Conservation (phyloP, 2,329 filamentous ascomycete species). For the Diaporthe sp. region DNA sequence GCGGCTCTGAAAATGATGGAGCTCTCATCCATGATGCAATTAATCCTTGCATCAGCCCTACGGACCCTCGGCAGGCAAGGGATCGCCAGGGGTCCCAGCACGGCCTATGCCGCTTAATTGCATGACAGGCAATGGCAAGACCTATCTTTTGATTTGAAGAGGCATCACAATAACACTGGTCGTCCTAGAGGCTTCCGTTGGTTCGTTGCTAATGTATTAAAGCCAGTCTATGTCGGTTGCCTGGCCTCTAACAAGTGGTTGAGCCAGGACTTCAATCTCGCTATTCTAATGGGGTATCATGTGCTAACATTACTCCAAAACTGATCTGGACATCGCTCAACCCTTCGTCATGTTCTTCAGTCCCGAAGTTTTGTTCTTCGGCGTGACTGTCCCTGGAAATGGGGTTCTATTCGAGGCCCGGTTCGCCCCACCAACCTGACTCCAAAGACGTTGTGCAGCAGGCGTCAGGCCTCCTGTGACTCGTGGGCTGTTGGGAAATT, state of each 20-base stretch:
- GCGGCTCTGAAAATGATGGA: conserved; percentile 30
- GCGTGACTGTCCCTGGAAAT: conserved; percentile 57
- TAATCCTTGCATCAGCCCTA: conserved; percentile 42
- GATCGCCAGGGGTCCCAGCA: conserved; percentile 1
- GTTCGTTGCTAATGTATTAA: not conserved
- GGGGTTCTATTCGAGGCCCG: conserved; percentile 54
- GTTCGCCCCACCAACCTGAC: conserved; percentile 66
- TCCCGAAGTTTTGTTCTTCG: conserved; percentile 54
- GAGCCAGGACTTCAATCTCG: not conserved
- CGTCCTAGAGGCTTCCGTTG: not conserved
- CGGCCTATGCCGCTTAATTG: conserved; percentile 21
- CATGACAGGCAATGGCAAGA: conserved; percentile 5
- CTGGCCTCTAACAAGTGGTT: no score
- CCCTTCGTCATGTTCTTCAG: conserved; percentile 53
- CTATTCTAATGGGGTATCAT: conserved; percentile 41
- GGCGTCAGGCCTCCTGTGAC: conserved; percentile 75
- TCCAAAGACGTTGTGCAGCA: conserved; percentile 79
- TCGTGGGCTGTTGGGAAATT: conserved; percentile 76
- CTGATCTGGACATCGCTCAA: conserved; percentile 29
- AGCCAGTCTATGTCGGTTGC: not conserved
- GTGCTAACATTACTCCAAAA: not conserved
- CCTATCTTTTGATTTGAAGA: not conserved
- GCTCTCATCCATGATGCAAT: conserved; percentile 40
- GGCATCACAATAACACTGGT: not conserved
- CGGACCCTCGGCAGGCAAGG: conserved; percentile 38